Percentiles rank a stretch among this genome's conserved stretches.
Conservation (phyloP, 2,329 filamentous ascomycete genomes). For the Xylariomycetidae sp. region DNA sequence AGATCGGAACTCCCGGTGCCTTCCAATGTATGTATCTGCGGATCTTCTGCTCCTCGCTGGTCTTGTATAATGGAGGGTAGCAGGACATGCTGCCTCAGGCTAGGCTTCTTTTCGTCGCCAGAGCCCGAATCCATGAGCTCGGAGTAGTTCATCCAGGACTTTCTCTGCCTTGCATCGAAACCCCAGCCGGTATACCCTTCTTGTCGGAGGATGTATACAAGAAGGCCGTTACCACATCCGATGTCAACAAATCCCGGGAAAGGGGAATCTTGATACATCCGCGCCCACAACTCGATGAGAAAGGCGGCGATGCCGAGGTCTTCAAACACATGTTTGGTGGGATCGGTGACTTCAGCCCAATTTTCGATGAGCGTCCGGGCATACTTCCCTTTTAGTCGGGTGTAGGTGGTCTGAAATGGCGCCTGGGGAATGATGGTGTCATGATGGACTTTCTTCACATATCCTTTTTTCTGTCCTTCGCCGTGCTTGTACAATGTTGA, state of each 20-base stretch:
- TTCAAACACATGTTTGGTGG: constrained; percentile 90
- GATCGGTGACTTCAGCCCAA: constrained; percentile 86
- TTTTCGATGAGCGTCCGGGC: constrained; percentile 61
- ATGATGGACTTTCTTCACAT: constrained; percentile 77
- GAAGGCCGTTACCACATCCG: constrained; percentile 87
- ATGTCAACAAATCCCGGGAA: constrained; percentile 95
- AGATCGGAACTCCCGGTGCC: constrained; percentile 15
- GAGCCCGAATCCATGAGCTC: constrained; percentile 8
- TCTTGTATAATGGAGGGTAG: constrained; percentile 38
- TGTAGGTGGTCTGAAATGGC: constrained; percentile 75
- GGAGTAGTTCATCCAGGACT: constrained; percentile 73
- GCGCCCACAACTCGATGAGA: constrained; percentile 81
- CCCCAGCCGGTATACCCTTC: constrained; percentile 86
- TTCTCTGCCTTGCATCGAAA: constrained; percentile 81
- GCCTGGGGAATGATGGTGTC: constrained; percentile 74
- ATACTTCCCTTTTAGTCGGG: constrained; percentile 71
- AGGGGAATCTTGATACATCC: constrained; percentile 59
- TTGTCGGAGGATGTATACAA: constrained; percentile 72
- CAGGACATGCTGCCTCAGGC: constrained; percentile 41
- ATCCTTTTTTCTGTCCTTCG: constrained; percentile 56
- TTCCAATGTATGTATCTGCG: constrained; percentile 5
- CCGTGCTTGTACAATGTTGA: constrained; percentile 68
- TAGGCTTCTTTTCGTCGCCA: constrained; percentile 16
- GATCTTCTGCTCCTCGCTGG: constrained; percentile 10
- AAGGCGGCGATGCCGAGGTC: constrained; percentile 89